Evolutionary conservation across 129 eudicot genomes (phyloP).

Genomic region (Flaveria trinervia): DNA sequence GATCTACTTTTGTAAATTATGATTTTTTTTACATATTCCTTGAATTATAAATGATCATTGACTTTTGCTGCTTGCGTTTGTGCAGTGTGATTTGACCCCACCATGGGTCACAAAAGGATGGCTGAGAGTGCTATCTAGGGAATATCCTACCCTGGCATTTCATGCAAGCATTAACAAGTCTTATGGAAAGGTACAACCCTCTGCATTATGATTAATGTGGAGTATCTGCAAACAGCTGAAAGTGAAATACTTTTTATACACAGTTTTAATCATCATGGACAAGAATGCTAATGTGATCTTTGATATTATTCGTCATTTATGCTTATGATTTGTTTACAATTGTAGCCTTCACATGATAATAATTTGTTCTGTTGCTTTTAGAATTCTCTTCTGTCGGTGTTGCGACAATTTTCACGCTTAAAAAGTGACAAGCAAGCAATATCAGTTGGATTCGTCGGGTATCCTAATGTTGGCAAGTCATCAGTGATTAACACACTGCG

Average conservation of each 20-base stretch:
- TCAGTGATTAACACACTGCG: constrained; percentile 94
- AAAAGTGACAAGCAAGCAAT: constrained; percentile 97
- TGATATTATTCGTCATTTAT: background rate
- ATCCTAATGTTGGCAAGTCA: constrained; percentile 99
- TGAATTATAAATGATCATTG: background rate
- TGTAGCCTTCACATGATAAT: background rate
- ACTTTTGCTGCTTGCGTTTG: background rate
- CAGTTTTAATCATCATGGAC: background rate
- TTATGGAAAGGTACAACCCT: constrained; percentile 76
- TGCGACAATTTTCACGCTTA: constrained; percentile 89
- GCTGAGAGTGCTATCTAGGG: constrained; percentile 83
- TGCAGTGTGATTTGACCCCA: constrained; percentile 96
- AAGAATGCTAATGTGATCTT: background rate
- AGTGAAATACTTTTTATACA: background rate
- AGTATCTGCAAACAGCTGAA: background rate
- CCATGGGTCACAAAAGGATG: constrained; percentile 99
- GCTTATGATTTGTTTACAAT: background rate
- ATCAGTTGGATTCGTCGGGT: constrained; percentile 97
- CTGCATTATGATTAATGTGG: background rate
- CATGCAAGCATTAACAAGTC: constrained; percentile 97
- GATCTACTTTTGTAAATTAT: background rate
- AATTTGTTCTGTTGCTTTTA: constrained; percentile 30
- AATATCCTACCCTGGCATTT: constrained; percentile 89
- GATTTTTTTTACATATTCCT: background rate
- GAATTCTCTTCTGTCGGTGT: constrained; percentile 89